Base-by-base conservation (phyloP, 331 rosid genomes). In the Spiraea crenata region DNA sequence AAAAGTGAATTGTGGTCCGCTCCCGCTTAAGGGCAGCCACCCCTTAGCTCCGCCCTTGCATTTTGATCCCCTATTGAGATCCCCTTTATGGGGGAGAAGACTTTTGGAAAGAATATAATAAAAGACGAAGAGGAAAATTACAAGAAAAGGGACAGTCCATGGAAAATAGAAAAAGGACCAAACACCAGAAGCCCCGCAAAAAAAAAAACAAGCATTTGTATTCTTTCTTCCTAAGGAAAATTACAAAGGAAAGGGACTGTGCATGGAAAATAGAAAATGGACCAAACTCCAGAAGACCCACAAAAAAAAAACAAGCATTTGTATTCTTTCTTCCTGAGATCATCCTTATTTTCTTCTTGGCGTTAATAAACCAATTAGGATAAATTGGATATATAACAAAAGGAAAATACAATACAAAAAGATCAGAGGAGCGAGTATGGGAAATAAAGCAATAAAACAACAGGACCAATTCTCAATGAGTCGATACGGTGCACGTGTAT, bases 401-500 rank as follows among this genome's bases (percentile, higher is more conserved):
- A 51, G 39, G 7, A 3, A 42, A 57, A 11, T 16, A 40, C n/a
- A 42, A 2, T 38, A 61, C 40, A 40, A 4, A 40, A 40, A 55
- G 31, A 25, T 55, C 15, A 20, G 4, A 3, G 52, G 66, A 47
- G 52, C 40, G 40, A 55, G 35, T 3, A 25, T 12, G 10, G 20
- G 20, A 44, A n/a, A n/a, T 40, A 8, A 69, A 55, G 20, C 20
- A 25, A 25, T 25, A 41, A 19, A 20, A 54, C 54, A 69, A 15
- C 15, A 1, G 51, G 31, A 40, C 63, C 50, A 54, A 55, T 9
- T 52, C 41, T 52, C 50, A 40, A 55, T 20, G 52, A 13, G 9
- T 14, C 44, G 14, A 37, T 58, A 61, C 61, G 41, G 69, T 48
- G 76, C 67, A 61, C 11, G 39, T 61, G 76, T 17, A 31, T 37